A percentile compares a stretch with the other conserved stretches of the same genome.
phyloP scores from a whole-genome alignment of 176 grass and related monocot genomes.

The Musa itinerans region DNA sequence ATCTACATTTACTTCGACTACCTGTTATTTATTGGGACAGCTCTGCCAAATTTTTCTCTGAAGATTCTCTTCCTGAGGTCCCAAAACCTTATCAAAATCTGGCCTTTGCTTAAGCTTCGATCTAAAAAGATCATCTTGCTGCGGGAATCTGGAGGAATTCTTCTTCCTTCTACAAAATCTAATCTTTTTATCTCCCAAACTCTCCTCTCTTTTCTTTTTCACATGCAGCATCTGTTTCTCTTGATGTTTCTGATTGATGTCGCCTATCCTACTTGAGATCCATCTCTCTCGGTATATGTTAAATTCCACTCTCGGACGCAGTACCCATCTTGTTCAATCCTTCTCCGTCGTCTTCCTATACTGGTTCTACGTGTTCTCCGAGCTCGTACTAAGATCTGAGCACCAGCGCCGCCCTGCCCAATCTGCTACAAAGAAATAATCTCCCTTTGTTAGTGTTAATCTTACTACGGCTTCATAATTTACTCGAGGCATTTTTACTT shows the following conservation, averaged over 20 bases:
- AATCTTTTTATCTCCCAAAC: not conserved
- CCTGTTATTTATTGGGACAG: not conserved
- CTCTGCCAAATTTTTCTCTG: slow-evolving; percentile 9
- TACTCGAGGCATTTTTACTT: slow-evolving; percentile 1
- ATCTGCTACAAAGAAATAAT: not conserved
- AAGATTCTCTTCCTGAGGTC: too few relatives aligned
- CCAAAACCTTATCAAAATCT: too few relatives aligned
- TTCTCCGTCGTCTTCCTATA: slow-evolving; percentile 99
- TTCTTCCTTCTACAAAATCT: not conserved
- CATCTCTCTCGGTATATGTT: slow-evolving; percentile 99
- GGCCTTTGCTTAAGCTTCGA: not conserved
- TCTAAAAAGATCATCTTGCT: slow-evolving; percentile 1
- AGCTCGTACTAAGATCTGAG: slow-evolving; percentile 25
- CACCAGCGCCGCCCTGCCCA: not conserved
- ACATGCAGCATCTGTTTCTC: slow-evolving; percentile 41
- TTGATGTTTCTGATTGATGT: slow-evolving; percentile 74
- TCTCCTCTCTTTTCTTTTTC: not conserved
- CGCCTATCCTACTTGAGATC: slow-evolving; percentile 97
- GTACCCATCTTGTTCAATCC: slow-evolving; percentile 90
- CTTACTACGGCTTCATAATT: too few relatives aligned
- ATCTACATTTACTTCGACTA: not conserved
- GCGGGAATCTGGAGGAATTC: not conserved
- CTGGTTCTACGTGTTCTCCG: slow-evolving; percentile 99
- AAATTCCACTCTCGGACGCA: slow-evolving; percentile 84
- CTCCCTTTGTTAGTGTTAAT: not conserved